Percentiles rank a stretch among this genome's conserved stretches.
Conservation (phyloP, 139 green algal species). For the Picochlorum sp. region DNA sequence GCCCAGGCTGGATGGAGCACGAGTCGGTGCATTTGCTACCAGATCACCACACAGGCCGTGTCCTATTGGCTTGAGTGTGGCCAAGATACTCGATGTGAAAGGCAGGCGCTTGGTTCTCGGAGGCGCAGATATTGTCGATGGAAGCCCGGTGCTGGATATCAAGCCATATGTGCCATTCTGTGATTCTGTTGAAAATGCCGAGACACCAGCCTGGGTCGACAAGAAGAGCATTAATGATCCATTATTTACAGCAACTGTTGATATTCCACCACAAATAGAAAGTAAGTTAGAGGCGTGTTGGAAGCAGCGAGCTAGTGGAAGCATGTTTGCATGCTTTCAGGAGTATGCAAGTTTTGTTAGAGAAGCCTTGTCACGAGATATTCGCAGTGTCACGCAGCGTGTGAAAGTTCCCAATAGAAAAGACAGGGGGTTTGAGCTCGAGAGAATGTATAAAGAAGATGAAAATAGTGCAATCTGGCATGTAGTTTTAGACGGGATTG, state of each 20-base stretch:
- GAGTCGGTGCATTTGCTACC: conserved; percentile 75
- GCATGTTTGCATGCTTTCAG: conserved; percentile 9
- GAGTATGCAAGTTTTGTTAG: conserved; percentile 16
- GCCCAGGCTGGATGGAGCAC: conserved; percentile 67
- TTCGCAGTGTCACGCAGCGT: conserved; percentile 54
- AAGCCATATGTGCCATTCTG: conserved; percentile 89
- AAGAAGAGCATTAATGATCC: conserved; percentile 11
- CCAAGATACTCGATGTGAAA: conserved; percentile 37
- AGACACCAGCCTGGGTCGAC: conserved; percentile 67
- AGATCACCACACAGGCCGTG: conserved; percentile 66
- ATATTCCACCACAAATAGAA: background rate
- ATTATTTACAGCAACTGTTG: conserved; percentile 4
- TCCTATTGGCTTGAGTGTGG: conserved; percentile 71
- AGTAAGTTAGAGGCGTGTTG: conserved; percentile 3
- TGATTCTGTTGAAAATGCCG: conserved; percentile 51
- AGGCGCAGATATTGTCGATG: conserved; percentile 81
- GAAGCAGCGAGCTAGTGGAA: background rate
- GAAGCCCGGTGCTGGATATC: conserved; percentile 81
- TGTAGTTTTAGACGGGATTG: conserved; percentile 44
- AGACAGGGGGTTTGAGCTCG: conserved; percentile 1
- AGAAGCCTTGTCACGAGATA: conserved; percentile 56
- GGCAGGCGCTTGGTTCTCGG: conserved; percentile 44
- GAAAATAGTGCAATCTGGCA: conserved; percentile 32
- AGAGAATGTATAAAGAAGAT: no score
- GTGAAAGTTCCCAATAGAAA: conserved; percentile 16